These are phyloP conservation scores for Aspergillus sojae DNA, from an alignment of 2,329 filamentous ascomycete genomes.

Conservation along the genomic window DNA sequence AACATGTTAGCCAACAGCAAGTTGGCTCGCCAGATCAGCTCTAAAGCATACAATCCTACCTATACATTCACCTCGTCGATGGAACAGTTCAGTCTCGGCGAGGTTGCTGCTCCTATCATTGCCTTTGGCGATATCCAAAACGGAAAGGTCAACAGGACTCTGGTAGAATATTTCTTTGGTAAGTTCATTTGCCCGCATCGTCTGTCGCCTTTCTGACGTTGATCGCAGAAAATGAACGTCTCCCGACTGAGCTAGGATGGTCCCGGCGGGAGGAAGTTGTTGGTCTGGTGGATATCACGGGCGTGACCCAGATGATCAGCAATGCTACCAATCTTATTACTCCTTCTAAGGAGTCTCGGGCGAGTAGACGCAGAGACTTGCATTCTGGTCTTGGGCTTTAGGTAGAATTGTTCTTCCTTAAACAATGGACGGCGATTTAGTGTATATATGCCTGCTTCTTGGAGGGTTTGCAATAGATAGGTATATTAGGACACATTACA, in stretches of 20 bases:
- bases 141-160: conserved; percentile 42
- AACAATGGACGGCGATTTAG: too few species aligned
- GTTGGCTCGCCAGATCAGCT: conserved; percentile 48
- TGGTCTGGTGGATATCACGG: conserved; percentile 10
- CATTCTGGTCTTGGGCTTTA: conserved; percentile 8
- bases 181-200: conserved; percentile 37
- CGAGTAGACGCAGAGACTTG: not conserved
- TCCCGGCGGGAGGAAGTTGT: conserved; percentile 23
- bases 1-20: conserved; percentile 52
- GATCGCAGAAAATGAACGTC: conserved; percentile 45
- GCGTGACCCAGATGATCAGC: conserved; percentile 15
- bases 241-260: conserved; percentile 49
- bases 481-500: not conserved
- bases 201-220: conserved; percentile 20
- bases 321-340: conserved; percentile 29
- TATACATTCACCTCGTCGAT: conserved; percentile 50
- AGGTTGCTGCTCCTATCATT: conserved; percentile 54
- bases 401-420: too few species aligned
- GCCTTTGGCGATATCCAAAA: conserved; percentile 50
- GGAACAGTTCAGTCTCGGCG: conserved; percentile 54
- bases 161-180: conserved; percentile 28
- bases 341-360: not conserved
- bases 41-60: conserved; percentile 51
- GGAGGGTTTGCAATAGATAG: not conserved
- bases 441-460: not conserved